Evolutionary conservation across 2,329 filamentous ascomycete genomes (phyloP).

Genomic region (Capronia epimyces): DNA sequence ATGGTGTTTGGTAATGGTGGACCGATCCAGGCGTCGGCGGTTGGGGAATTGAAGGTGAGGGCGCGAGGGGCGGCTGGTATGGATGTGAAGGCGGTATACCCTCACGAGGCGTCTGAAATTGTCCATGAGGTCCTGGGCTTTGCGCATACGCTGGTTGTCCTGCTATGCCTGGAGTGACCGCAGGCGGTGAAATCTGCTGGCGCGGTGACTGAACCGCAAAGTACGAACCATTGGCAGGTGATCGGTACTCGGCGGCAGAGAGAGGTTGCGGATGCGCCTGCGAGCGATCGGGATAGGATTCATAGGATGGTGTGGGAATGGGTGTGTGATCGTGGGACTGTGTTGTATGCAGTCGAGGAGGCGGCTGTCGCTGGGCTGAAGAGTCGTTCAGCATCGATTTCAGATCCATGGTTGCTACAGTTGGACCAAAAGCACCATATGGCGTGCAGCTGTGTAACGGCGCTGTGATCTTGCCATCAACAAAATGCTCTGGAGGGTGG

Average conservation of each 20-base stretch:
- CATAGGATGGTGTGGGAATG: conserved; percentile 20
- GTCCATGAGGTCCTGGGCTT: conserved; percentile 27
- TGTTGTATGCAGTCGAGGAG: conserved; percentile 27
- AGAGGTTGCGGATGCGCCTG: conserved; percentile 21
- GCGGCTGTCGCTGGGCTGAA: conserved; percentile 21
- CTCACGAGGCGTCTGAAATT: conserved; percentile 24
- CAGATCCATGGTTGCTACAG: conserved; percentile 28
- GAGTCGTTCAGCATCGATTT: conserved; percentile 30
- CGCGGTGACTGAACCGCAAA: conserved; percentile 28
- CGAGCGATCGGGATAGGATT: conserved; percentile 15
- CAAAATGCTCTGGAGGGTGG: conserved; percentile 1
- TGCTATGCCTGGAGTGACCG: conserved; percentile 23
- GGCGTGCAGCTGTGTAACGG: conserved; percentile 26
- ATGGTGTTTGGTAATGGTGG: conserved; percentile 21
- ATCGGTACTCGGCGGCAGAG: conserved; percentile 21
- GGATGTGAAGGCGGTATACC: conserved; percentile 18
- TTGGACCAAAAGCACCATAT: conserved; percentile 19
- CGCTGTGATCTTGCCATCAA: conserved; percentile 20
- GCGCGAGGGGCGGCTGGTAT: conserved; percentile 24
- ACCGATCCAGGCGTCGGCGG: conserved; percentile 26
- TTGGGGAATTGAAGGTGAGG: conserved; percentile 24
- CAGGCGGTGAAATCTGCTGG: conserved; percentile 23
- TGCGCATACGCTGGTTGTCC: conserved; percentile 22
- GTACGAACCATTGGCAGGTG: conserved; percentile 25
- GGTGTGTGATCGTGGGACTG: conserved; percentile 18